Conservation (phyloP, 1,284 basidiomycete genomes). For the Phylloporus sp. region DNA sequence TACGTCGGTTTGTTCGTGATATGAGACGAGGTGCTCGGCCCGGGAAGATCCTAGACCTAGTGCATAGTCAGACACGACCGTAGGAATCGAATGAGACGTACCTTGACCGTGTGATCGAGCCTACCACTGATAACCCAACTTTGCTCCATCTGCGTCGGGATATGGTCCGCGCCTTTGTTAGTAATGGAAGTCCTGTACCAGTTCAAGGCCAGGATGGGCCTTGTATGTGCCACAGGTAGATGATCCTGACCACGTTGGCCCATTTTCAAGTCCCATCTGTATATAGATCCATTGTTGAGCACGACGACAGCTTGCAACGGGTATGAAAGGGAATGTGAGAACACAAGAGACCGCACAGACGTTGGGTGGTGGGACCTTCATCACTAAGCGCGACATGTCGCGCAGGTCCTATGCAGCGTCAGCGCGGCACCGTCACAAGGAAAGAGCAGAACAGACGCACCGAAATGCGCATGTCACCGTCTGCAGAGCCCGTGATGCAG, state of each 20-base stretch:
- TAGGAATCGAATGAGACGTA: constrained; percentile 28
- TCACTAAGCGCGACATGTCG: constrained; percentile 67
- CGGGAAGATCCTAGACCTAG: constrained; percentile 79
- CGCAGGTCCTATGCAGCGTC: constrained; percentile 67
- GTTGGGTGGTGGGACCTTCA: constrained; percentile 77
- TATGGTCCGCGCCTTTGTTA: constrained; percentile 23
- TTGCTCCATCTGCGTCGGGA: constrained; percentile 26
- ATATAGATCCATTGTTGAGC: constrained; percentile 78
- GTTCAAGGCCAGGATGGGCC: constrained; percentile 77
- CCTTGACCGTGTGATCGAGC: constrained; percentile 82
- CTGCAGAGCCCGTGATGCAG: constrained; percentile 82
- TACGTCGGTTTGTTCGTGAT: constrained; percentile 69
- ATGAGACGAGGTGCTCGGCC: constrained; percentile 50
- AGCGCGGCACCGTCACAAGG: background rate
- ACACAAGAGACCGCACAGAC: constrained; percentile 71
- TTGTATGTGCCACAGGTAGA: constrained; percentile 78
- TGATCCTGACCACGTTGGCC: constrained; percentile 74
- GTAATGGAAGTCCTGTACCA: constrained; percentile 56
- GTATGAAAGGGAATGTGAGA: constrained; percentile 67
- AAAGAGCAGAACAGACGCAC: constrained; percentile 45
- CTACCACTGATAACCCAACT: constrained; percentile 88
- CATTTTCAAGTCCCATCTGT: constrained; percentile 79
- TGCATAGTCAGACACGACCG: too few relatives aligned
- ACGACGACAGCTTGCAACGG: constrained; percentile 77
- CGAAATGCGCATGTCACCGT: constrained; percentile 85